These are phyloP conservation scores for Talaromyces sp. DNA, from an alignment of 2,329 filamentous ascomycete species.

Conservation along the genomic window DNA sequence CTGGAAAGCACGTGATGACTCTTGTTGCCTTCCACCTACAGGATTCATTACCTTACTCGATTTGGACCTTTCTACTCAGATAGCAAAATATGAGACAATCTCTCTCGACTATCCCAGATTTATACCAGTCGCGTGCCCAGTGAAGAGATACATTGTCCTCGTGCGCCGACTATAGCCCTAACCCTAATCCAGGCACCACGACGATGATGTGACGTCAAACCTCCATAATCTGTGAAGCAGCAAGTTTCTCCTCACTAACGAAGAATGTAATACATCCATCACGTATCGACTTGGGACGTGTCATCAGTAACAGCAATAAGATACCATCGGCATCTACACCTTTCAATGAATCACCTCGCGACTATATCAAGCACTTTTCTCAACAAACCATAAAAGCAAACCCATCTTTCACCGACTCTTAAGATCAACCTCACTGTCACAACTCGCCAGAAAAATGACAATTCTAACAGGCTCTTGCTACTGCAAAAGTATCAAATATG, in stretches of 20 bases:
- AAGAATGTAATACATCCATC: background rate
- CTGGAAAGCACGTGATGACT: background rate
- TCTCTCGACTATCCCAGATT: background rate
- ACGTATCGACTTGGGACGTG: background rate
- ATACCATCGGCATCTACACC: background rate
- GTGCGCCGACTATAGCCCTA: background rate
- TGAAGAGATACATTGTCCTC: background rate
- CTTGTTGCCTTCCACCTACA: background rate
- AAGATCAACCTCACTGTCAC: background rate
- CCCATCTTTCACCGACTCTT: background rate
- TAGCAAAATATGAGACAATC: background rate
- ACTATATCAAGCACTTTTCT: background rate
- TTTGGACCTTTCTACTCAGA: too few relatives aligned
- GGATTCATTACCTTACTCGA: background rate
- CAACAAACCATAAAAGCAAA: background rate
- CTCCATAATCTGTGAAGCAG: background rate
- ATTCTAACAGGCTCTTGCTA: conserved; percentile 45
- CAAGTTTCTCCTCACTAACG: background rate
- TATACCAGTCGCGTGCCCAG: background rate
- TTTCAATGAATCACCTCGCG: background rate
- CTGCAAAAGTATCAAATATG: conserved; percentile 49
- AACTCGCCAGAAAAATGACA: conserved; percentile 24
- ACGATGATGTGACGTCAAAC: conserved; percentile 4
- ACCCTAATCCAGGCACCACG: background rate
- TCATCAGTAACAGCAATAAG: background rate